Base-by-base conservation (phyloP, 1,284 basidiomycete genomes). In the Clitocybe nebularis region DNA sequence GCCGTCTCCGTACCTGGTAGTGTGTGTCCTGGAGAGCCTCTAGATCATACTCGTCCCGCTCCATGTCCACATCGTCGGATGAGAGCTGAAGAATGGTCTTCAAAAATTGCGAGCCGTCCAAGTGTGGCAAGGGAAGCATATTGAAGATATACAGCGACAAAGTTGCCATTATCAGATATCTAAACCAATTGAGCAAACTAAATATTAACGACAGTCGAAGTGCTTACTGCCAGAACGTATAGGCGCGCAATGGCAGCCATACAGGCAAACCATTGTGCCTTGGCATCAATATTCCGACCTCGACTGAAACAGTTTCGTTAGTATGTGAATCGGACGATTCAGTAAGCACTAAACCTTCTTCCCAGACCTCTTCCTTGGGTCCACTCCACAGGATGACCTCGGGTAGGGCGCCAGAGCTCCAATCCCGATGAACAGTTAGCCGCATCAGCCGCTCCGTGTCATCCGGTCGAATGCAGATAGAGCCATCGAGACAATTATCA, bases 81-180 rank as follows among this genome's bases (percentile, higher is more conserved):
- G 30, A n/a, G 14, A 45, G 24, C 10, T 51, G 36, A 11, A 42
- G 23, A 7, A 47, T 14, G 2, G 34, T 36, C 11, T 33, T 23
- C 28, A 56, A 42, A 21, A 56, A 50, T 26, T 47, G 45, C 9
- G 40, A 45, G 25, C 86, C 85, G 44, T 89, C 86, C 20, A 89
- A 65, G 36, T 65, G 61, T 1, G 73, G 71, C 14, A 89, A 58
- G 0, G 86, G 84, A 7, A 89, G 66, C 17, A 84, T 71, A 58
- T 89, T 89, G 61, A 89, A 77, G 47, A 87, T 61, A 57, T 73
- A 89, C 0, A 89, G 67, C 1, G 84, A 87, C 17, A 87, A 59
- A 14, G 77, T 79, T 0, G 82, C 69, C 53, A 74, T 72, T 25
- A 68, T 62, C 42, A 83, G 58, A 50, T 89, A 89, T 43, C 86